Percentiles rank a stretch among this genome's conserved stretches.
Evolutionary conservation across 2,329 filamentous ascomycete genomes (phyloP).

Genomic region (Blastomyces parvus): DNA sequence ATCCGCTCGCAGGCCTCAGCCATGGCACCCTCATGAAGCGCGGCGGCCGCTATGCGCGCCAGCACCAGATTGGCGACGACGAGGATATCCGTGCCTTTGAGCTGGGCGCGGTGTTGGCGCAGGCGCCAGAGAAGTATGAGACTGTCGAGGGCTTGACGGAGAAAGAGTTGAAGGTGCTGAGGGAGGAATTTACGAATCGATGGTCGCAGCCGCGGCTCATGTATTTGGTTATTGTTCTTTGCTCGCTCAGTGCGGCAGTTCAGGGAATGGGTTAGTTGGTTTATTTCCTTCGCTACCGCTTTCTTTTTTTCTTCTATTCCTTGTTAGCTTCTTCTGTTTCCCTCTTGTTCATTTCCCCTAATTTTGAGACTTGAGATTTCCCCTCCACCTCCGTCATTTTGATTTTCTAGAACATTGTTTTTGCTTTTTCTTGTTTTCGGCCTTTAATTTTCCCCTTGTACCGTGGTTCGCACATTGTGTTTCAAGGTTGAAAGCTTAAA

Average conservation of each 20-base stretch:
- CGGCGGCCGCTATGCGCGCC: conserved; percentile 50
- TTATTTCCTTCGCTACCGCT: background rate
- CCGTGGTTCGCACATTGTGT: background rate
- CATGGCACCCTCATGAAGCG: conserved; percentile 45
- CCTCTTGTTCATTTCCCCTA: background rate
- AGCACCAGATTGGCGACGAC: conserved; percentile 46
- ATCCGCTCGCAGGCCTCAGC: conserved; percentile 43
- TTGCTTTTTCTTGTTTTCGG: background rate
- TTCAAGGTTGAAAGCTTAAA: background rate
- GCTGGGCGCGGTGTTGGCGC: conserved; percentile 51
- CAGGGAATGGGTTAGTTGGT: conserved; percentile 52
- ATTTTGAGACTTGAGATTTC: background rate
- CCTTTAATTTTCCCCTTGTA: background rate
- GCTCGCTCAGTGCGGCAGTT: conserved; percentile 59
- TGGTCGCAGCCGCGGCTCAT: conserved; percentile 60
- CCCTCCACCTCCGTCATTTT: background rate
- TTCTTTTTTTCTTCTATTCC: background rate
- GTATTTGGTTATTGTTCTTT: conserved; percentile 57
- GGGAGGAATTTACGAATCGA: conserved; percentile 53
- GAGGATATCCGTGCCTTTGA: conserved; percentile 51
- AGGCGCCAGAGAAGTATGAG: conserved; percentile 43
- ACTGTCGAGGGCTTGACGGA: conserved; percentile 46
- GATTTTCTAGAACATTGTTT: background rate
- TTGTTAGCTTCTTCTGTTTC: too few relatives aligned
- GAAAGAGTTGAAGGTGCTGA: conserved; percentile 49